A percentile compares a stretch with the other conserved stretches of the same genome.
Evolutionary conservation across 306 rosid genomes (phyloP).

Genomic region (Quercus ilex): DNA sequence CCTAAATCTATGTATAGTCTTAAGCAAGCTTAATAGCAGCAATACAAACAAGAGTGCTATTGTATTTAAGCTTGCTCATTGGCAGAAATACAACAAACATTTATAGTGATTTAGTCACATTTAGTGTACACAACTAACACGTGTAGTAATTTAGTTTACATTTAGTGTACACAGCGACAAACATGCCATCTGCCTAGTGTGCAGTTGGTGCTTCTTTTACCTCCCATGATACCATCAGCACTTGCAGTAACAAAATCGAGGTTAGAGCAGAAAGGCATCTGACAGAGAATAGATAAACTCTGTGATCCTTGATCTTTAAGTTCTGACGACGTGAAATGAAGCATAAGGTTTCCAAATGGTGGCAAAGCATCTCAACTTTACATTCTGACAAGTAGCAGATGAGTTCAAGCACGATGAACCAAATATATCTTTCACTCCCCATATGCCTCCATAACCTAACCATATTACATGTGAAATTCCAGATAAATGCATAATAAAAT

Average conservation of each 20-base stretch:
- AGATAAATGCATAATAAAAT: constrained; percentile 5
- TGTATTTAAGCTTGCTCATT: neutral
- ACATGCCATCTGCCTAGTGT: neutral
- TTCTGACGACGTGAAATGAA: neutral
- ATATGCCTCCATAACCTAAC: constrained; percentile 21
- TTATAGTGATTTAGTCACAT: constrained; percentile 2
- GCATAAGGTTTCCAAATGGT: constrained; percentile 7
- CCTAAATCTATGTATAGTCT: no score
- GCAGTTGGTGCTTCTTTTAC: constrained; percentile 4
- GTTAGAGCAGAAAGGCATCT: neutral
- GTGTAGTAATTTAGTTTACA: constrained; percentile 1
- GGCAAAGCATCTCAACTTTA: constrained; percentile 9
- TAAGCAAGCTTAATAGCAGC: no score
- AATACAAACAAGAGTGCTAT: neutral
- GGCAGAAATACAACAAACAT: neutral
- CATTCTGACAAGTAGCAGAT: constrained; percentile 8
- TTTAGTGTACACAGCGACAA: neutral
- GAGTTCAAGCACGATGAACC: constrained; percentile 17
- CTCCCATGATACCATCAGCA: neutral
- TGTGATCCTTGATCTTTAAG: neutral
- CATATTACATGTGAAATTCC: constrained; percentile 11
- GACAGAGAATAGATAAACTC: neutral
- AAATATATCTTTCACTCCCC: constrained; percentile 24
- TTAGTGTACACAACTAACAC: neutral
- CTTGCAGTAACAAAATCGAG: neutral